Evolutionary conservation across 75 land plant species (phyloP).

Genomic region (Chamaecyparis obtusa): DNA sequence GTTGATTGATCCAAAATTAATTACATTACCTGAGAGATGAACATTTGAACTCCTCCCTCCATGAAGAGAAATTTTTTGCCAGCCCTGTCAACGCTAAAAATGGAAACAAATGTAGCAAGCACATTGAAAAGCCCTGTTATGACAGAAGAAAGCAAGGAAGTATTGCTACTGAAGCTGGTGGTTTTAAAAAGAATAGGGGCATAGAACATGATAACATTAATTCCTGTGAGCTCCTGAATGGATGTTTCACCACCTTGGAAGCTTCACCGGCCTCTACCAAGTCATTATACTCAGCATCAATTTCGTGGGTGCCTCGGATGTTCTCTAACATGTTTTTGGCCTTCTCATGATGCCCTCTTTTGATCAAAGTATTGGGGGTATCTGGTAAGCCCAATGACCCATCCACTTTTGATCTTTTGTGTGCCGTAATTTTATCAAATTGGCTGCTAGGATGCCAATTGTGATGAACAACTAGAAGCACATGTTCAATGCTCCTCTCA

Average conservation of each 20-base stretch:
- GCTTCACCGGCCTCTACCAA: conserved; percentile 56
- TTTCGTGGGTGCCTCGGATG: conserved; percentile 59
- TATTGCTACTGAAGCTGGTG: conserved; percentile 50
- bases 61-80: too few species aligned
- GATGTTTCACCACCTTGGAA: conserved; percentile 51
- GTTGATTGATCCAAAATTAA: neutral
- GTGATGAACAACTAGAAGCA: conserved; percentile 68
- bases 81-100: too few species aligned
- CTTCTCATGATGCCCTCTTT: too few species aligned
- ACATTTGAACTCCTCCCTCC: conserved; percentile 57
- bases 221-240: conserved; percentile 56
- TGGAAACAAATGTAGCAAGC: too few species aligned
- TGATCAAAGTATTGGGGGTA: conserved; percentile 78
- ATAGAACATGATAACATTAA: conserved; percentile 65
- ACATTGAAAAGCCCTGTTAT: too few species aligned
- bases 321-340: conserved; percentile 23
- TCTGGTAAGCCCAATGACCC: conserved; percentile 65
- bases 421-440: conserved; percentile 71
- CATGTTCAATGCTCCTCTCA: conserved; percentile 71
- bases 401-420: conserved; percentile 43
- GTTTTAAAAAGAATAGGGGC: conserved; percentile 55
- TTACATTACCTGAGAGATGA: conserved; percentile 44
- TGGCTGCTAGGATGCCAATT: conserved; percentile 56
- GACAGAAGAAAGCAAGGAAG: conserved; percentile 48
- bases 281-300: conserved; percentile 59